Evolutionary conservation across 2,329 filamentous ascomycete genomes (phyloP).

Genomic region (Pseudogymnoascus sp.): DNA sequence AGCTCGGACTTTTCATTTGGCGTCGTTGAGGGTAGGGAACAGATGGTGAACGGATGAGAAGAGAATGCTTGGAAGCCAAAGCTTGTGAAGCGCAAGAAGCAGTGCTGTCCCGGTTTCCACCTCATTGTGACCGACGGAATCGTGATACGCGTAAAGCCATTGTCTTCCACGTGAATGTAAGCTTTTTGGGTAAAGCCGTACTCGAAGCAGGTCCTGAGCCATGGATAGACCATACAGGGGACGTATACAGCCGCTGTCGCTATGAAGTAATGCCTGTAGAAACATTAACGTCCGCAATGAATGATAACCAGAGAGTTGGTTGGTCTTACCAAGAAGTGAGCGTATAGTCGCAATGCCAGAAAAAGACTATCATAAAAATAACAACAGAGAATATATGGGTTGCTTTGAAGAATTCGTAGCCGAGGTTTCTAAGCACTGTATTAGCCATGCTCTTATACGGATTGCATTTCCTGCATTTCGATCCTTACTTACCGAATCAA

Average conservation of each 20-base stretch:
- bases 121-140: slow-evolving; percentile 35
- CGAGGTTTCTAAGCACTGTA: slow-evolving; percentile 36
- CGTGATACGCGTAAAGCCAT: slow-evolving; percentile 35
- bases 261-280: slow-evolving; percentile 51
- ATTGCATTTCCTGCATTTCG: background rate
- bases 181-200: slow-evolving; percentile 41
- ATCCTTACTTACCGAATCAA: slow-evolving; percentile 37
- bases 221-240: slow-evolving; percentile 38
- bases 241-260: slow-evolving; percentile 46
- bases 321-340: slow-evolving; percentile 43
- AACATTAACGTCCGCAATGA: slow-evolving; percentile 7
- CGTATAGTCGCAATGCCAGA: slow-evolving; percentile 50
- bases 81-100: slow-evolving; percentile 32
- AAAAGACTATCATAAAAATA: slow-evolving; percentile 51
- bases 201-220: slow-evolving; percentile 41
- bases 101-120: slow-evolving; percentile 52
- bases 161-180: slow-evolving; percentile 33
- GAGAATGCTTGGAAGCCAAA: slow-evolving; percentile 33
- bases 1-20: slow-evolving; percentile 30
- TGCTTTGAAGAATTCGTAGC: slow-evolving; percentile 55
- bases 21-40: slow-evolving; percentile 35
- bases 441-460: background rate
- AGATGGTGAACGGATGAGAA: slow-evolving; percentile 31
- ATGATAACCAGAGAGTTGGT: background rate
- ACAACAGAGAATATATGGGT: slow-evolving; percentile 45